These are phyloP conservation scores for Stachybotrys echinatus DNA, from an alignment of 2,329 filamentous ascomycete genomes.

Conservation along the genomic window DNA sequence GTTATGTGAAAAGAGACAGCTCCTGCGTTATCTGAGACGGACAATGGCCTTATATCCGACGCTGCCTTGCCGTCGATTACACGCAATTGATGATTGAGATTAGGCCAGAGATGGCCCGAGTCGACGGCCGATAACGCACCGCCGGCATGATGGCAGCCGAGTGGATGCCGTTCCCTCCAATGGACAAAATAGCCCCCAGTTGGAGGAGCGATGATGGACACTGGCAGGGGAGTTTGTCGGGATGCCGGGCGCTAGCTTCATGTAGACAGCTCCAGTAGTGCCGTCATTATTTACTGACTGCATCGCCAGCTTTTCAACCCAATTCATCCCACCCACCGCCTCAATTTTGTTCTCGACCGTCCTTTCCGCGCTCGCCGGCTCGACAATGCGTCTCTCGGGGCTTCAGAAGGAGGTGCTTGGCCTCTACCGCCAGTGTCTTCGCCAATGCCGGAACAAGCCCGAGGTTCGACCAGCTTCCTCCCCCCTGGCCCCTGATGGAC, in stretches of 20 bases:
- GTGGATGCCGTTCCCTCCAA: no score
- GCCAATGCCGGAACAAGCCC: constrained; percentile 77
- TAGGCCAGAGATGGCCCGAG: neutral
- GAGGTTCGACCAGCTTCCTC: constrained; percentile 38
- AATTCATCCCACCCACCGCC: neutral
- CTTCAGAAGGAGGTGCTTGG: constrained; percentile 84
- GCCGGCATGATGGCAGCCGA: neutral
- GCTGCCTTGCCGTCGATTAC: no score
- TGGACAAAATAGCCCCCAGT: neutral
- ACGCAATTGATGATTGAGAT: neutral
- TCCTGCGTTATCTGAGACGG: no score
- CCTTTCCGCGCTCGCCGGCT: no score
- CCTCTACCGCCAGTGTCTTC: constrained; percentile 81
- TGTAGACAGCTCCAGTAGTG: neutral
- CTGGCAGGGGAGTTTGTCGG: no score
- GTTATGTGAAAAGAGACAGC: no score
- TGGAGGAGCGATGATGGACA: no score
- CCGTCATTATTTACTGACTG: neutral
- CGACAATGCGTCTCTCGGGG: constrained; percentile 64
- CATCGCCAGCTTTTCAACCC: neutral
- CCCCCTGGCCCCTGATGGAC: no score
- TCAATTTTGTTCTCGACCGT: neutral
- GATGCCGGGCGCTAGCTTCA: no score
- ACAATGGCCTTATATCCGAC: no score
- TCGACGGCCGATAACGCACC: neutral